Percentiles rank a stretch among this genome's conserved stretches.
Conservation (phyloP, 2,329 filamentous ascomycete species). For the Metarhizium robertsii region DNA sequence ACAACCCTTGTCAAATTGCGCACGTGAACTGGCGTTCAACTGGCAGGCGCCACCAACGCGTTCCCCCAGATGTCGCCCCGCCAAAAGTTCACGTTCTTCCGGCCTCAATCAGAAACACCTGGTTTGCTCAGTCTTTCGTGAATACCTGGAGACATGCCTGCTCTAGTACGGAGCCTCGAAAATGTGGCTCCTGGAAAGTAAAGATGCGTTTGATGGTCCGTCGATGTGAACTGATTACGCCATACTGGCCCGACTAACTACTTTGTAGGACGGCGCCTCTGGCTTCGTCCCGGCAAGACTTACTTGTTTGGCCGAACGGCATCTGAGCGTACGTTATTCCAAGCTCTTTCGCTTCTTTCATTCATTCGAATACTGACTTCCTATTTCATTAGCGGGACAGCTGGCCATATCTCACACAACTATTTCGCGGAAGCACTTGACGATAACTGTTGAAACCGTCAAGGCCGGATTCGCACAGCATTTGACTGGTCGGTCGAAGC, state of each 20-base stretch:
- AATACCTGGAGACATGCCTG: neutral
- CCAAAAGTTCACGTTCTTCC: neutral
- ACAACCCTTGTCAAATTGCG: too few relatives aligned
- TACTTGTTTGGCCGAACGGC: constrained; percentile 79
- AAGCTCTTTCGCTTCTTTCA: neutral
- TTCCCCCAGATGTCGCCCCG: constrained; percentile 7
- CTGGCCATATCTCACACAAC: constrained; percentile 68
- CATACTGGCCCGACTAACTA: constrained; percentile 4
- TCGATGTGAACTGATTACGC: neutral
- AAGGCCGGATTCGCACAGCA: constrained; percentile 56
- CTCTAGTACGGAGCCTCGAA: neutral
- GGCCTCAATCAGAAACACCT: neutral
- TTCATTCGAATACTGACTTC: neutral
- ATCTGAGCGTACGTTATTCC: constrained; percentile 44
- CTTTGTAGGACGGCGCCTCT: constrained; percentile 45
- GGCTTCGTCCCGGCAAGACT: constrained; percentile 76
- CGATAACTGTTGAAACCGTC: constrained; percentile 61
- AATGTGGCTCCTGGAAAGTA: constrained; percentile 60
- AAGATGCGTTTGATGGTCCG: constrained; percentile 41
- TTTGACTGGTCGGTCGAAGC: constrained; percentile 53
- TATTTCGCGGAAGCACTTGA: constrained; percentile 82
- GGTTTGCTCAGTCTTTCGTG: neutral
- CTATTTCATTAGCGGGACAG: constrained; percentile 43
- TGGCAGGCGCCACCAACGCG: neutral
- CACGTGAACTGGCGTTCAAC: constrained; percentile 17